Evolutionary conservation across 441 rosid species (phyloP), one percentile per base, ranked within the genome.

Genomic region (Oxalis stricta): DNA sequence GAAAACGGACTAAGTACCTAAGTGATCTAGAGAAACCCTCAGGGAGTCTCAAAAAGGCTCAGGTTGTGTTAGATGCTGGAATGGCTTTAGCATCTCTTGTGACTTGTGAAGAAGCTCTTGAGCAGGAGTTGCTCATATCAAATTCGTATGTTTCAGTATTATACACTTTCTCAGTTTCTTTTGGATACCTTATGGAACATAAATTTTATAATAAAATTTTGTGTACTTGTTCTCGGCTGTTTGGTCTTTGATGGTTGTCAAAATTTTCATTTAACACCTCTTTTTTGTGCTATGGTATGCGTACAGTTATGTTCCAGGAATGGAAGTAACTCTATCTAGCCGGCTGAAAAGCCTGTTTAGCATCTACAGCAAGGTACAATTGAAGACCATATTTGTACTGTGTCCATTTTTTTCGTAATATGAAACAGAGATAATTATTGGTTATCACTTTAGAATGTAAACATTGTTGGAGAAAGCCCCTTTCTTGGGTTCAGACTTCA

Each of bases 301-400:
- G 44, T 64, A 69, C 73, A 81, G 91, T 51, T 77, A 77, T 45
- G 66, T 77, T 58, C 91, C 91, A 5, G 91, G 91, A 31, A 81
- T 81, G 91, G 91, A 81, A 65, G 80, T 81, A 20, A 75, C 83
- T 41, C 48, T 77, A 46, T 81, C 83, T 33, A 63, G 85, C 60
- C 71, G 91, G 41, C 64, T 77, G 7, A 81, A 81, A 59, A 81
- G 91, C 63, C 57, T 77, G 57, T 77, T 70, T 46, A 61, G 91
- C 34, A 67, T 81, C 59, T 77, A 77, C 48, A 64, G 72, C 73
- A 81, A 81, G 85, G 91, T 81, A 69, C 44, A 37, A 12, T 13
- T 41, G 38, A 34, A n/a, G n/a, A n/a, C n/a, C n/a, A n/a, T n/a
- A n/a, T n/a, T n/a, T n/a, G n/a, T n/a, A n/a, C n/a, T n/a, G n/a